These are phyloP conservation scores for Phialemonium atrogriseum DNA, from an alignment of 2,329 filamentous ascomycete genomes.

Conservation along the genomic window DNA sequence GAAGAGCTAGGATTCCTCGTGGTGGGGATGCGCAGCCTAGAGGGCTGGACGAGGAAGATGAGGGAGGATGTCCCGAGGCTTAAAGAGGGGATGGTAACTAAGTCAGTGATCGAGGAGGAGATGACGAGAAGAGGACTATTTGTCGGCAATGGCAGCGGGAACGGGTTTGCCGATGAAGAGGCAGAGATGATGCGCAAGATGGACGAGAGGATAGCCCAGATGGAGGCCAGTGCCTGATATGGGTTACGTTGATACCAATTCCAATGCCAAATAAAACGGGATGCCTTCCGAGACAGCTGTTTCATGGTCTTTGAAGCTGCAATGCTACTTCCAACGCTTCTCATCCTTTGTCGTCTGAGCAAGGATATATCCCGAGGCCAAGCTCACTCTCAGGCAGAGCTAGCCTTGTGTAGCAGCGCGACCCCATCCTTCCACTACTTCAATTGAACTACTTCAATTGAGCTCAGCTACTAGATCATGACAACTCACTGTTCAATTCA, in stretches of 20 bases:
- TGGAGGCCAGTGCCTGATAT: conserved; percentile 12
- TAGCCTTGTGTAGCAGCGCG: no score
- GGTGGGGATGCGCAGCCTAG: conserved; percentile 73
- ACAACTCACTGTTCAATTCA: no score
- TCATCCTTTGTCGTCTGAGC: no score
- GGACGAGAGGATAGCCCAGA: conserved; percentile 23
- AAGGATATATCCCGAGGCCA: no score
- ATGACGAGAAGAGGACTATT: conserved; percentile 42
- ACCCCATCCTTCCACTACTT: no score
- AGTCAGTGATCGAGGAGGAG: conserved; percentile 50
- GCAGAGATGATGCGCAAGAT: conserved; percentile 32
- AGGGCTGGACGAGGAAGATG: conserved; percentile 58
- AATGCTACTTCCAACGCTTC: no score
- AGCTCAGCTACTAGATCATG: no score
- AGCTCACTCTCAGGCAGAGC: no score
- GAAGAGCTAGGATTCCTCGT: conserved; percentile 93
- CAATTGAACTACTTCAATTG: no score
- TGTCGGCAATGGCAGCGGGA: conserved; percentile 20
- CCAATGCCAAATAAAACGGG: no score
- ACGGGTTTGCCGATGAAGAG: conserved; percentile 28
- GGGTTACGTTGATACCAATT: background rate
- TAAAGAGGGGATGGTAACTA: conserved; percentile 44
- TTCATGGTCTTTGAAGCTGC: no score
- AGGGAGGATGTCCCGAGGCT: conserved; percentile 44
- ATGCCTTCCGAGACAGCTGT: no score